Conservation (phyloP, 176 grass and related monocot species). For the Triticum monococcum region DNA sequence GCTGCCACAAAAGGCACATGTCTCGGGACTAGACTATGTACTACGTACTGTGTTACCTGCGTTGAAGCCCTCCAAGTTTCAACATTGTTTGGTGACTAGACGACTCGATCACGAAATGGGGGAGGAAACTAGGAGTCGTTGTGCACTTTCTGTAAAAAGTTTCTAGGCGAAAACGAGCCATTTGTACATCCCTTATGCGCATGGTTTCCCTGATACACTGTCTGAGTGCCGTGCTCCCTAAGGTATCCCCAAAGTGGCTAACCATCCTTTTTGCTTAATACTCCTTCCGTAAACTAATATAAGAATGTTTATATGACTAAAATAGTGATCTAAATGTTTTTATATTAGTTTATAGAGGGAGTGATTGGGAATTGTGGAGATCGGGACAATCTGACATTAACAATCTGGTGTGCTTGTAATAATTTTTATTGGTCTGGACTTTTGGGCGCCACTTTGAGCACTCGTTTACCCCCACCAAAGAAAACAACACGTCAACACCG, state of each 20-base stretch:
- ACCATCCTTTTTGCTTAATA: background rate
- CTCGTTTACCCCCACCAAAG: background rate
- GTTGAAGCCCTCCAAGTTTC: background rate
- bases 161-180: background rate
- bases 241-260: background rate
- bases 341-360: too few species aligned
- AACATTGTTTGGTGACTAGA: background rate
- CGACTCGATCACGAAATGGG: background rate
- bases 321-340: too few species aligned
- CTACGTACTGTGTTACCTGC: background rate
- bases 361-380: background rate
- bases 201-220: background rate
- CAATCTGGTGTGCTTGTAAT: background rate
- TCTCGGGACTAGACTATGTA: background rate
- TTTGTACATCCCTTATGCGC: background rate
- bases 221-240: background rate
- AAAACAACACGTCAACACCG: background rate
- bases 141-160: background rate
- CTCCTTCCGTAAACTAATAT: too few species aligned
- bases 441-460: background rate
- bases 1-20: background rate
- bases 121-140: too few species aligned
- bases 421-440: background rate
- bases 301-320: too few species aligned
- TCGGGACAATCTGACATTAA: background rate